Percentiles rank a stretch among this genome's conserved stretches.
These are phyloP conservation scores for Gryganskiella cystojenkinii DNA, from an alignment of 192 early-diverging fungal genomes.

Conservation along the genomic window DNA sequence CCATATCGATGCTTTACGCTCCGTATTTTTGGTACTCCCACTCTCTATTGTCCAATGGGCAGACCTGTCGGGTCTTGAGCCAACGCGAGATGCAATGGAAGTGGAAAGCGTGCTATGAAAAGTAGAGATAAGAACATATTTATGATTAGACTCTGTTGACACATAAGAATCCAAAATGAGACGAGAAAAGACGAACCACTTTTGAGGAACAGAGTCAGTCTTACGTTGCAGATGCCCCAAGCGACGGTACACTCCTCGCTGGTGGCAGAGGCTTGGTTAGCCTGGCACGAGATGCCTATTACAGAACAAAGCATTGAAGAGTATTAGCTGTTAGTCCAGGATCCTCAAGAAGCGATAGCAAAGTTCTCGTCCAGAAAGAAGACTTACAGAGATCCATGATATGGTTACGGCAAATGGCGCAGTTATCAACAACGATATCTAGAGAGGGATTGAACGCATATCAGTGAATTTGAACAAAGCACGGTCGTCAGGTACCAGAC, in stretches of 20 bases:
- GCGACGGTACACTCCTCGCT: conserved; percentile 95
- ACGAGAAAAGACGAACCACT: not conserved
- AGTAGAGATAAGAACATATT: not conserved
- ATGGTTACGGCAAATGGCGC: conserved; percentile 99
- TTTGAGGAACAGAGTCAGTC: conserved; percentile 30
- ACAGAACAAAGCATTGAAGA: not conserved
- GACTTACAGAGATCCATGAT: conserved; percentile 98
- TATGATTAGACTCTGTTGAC: conserved; percentile 1
- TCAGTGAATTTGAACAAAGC: conserved; percentile 9
- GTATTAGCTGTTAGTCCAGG: too few relatives aligned
- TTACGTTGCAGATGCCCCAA: conserved; percentile 95
- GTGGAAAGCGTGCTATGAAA: conserved; percentile 93
- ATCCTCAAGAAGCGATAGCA: not conserved
- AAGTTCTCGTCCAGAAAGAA: not conserved
- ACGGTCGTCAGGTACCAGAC: too few relatives aligned
- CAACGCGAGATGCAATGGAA: conserved; percentile 98
- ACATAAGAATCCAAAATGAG: not conserved
- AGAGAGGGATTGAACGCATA: not conserved
- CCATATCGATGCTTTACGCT: too few relatives aligned
- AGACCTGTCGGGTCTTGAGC: conserved; percentile 96
- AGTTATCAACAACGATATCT: conserved; percentile 98
- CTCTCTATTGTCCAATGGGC: conserved; percentile 97
- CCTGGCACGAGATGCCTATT: conserved; percentile 96
- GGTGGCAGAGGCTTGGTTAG: conserved; percentile 93
- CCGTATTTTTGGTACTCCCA: conserved; percentile 98